phyloP scores from a whole-genome alignment of 1,139 yeast genomes.

The Candida albicans region DNA sequence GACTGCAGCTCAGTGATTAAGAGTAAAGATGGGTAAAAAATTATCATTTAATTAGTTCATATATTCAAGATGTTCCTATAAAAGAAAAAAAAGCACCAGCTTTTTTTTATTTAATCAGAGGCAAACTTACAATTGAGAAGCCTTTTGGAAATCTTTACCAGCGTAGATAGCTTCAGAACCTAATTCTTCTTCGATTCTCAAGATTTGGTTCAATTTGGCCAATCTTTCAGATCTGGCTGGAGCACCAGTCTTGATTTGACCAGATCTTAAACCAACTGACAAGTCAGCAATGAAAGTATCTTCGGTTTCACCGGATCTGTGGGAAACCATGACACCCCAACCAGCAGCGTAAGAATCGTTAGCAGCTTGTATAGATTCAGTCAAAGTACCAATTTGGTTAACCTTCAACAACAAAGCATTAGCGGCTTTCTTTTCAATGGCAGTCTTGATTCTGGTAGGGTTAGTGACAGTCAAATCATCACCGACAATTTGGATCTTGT shows the following conservation, averaged over 20 bases:
- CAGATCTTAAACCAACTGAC: slow-evolving; percentile 93
- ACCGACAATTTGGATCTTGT: slow-evolving; percentile 83
- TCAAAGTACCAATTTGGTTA: slow-evolving; percentile 89
- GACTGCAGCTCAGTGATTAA: too few species aligned
- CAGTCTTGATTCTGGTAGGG: slow-evolving; percentile 89
- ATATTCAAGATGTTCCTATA: too few species aligned
- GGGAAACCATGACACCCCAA: slow-evolving; percentile 98
- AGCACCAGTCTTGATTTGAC: slow-evolving; percentile 99
- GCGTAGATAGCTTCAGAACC: slow-evolving; percentile 95
- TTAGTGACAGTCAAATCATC: slow-evolving; percentile 98
- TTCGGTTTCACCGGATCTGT: slow-evolving; percentile 99
- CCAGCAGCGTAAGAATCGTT: slow-evolving; percentile 85
- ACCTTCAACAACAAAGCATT: slow-evolving; percentile 92
- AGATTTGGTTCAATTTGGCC: slow-evolving; percentile 94
- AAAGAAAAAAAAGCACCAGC: too few species aligned
- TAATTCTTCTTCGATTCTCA: slow-evolving; percentile 96
- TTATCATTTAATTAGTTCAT: too few species aligned
- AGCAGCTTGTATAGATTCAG: slow-evolving; percentile 93
- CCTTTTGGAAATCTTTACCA: slow-evolving; percentile 78
- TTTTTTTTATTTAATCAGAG: too few species aligned
- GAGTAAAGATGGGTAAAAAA: too few species aligned
- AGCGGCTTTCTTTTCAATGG: slow-evolving; percentile 93
- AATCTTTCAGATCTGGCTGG: slow-evolving; percentile 99
- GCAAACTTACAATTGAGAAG: slow-evolving; percentile 34
- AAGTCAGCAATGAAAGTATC: slow-evolving; percentile 97